Evolutionary conservation across 805 yeast species (phyloP).

Genomic region (Candida maris): DNA sequence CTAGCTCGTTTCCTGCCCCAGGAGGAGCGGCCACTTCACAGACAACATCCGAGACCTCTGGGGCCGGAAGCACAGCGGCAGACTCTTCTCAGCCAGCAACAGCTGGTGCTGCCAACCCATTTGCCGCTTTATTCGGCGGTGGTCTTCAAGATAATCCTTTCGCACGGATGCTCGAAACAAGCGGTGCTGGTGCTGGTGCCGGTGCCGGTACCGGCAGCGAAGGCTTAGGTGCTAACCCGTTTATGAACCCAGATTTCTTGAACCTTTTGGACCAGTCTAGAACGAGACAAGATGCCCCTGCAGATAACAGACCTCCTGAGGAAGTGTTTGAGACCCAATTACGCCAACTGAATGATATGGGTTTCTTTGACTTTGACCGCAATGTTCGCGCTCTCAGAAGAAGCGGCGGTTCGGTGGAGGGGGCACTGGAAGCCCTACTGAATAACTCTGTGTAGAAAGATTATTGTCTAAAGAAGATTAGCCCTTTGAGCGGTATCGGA

Average conservation of each 20-base stretch:
- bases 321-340: constrained; percentile 69
- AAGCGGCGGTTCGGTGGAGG: constrained; percentile 96
- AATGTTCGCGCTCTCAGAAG: constrained; percentile 90
- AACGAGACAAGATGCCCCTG: constrained; percentile 56
- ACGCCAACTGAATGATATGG: constrained; percentile 77
- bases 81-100: constrained; percentile 13
- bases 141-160: constrained; percentile 3
- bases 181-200: constrained; percentile 24
- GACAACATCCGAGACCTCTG: constrained; percentile 18
- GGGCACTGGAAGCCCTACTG: constrained; percentile 85
- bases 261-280: constrained; percentile 44
- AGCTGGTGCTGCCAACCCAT: constrained; percentile 39
- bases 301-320: constrained; percentile 73
- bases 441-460: constrained; percentile 47
- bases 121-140: constrained; percentile 35
- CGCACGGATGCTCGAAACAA: too few relatives aligned
- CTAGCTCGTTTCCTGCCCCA: constrained; percentile 46
- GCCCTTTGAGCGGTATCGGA: too few relatives aligned
- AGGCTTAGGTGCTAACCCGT: constrained; percentile 34
- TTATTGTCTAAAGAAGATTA: neutral
- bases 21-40: constrained; percentile 30
- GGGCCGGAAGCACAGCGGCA: constrained; percentile 14
- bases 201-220: constrained; percentile 26
- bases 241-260: constrained; percentile 46
- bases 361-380: constrained; percentile 86